Evolutionary conservation across 305 asterid species (phyloP), one percentile per base, ranked within the genome.

Genomic region (Fraxinus platypoda): DNA sequence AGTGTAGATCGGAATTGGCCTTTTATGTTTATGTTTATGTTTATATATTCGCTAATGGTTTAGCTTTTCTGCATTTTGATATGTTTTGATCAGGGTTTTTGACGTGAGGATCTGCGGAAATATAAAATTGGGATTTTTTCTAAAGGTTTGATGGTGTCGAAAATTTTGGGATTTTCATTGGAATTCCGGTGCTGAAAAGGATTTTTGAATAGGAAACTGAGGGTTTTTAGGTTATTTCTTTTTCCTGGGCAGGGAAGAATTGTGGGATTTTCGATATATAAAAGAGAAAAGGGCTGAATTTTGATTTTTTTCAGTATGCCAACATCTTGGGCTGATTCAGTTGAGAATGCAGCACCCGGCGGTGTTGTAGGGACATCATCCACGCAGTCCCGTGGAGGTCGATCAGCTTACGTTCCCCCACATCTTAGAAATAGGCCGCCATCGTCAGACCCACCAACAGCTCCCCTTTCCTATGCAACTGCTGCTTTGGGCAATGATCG

Each of bases 391-490:
- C 84, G 84, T 8, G 81, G 33, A 9, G 19, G 43, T 59, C 71
- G 71, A 49, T 77, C 88, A 12, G 54, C 88, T 26, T 89, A 87
- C 52, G 89, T 89, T 70, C 91, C 91, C 1, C 92, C 89, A 4
- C 91, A 89, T 86, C 86, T 89, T 28, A 86, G 89, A 80, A 89
- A 84, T 59, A 86, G 83, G 84, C 79, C 90, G 15, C 31, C 77
- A 21, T 76, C 81, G 3, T 52, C 90, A 8, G 76, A 62, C 46
- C 76, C 57, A 23, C 79, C 83, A 17, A 49, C 88, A 7, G 78
- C 86, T 72, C 87, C 80, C 11, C 70, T 49, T 81, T 84, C 83
- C 2, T 79, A 86, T 87, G 86, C 80, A 23, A 78, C 80, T 76
- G 71, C 80, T 28, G 59, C 86, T 68, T 62, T 80, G 0, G 84